These are phyloP conservation scores for Mesembryanthemum crystallinum DNA, from an alignment of 148 eudicot species.

Conservation along the genomic window DNA sequence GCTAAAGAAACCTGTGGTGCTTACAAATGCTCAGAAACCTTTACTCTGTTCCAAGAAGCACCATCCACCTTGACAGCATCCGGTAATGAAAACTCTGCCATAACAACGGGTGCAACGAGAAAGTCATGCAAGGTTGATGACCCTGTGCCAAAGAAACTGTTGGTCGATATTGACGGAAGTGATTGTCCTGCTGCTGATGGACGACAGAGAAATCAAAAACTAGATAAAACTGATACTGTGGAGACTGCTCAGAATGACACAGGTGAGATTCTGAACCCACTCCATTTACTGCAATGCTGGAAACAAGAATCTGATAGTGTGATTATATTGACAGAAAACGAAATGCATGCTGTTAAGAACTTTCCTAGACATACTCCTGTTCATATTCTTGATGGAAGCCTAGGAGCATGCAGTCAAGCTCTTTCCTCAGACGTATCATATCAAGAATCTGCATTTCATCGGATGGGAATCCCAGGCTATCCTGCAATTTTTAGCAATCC, in stretches of 20 bases:
- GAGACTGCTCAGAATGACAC: slow-evolving; percentile 38
- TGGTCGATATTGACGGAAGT: slow-evolving; percentile 30
- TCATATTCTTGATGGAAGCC: slow-evolving; percentile 77
- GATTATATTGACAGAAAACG: slow-evolving; percentile 34
- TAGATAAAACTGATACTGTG: slow-evolving; percentile 32
- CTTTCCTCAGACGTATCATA: slow-evolving; percentile 44
- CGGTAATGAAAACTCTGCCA: slow-evolving; percentile 33
- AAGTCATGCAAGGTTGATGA: slow-evolving; percentile 39
- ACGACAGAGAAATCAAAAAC: slow-evolving; percentile 28
- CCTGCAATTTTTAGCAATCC: slow-evolving; percentile 43
- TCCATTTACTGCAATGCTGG: slow-evolving; percentile 4
- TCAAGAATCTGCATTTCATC: slow-evolving; percentile 50
- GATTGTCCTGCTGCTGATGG: slow-evolving; percentile 40
- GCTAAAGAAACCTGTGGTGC: slow-evolving; percentile 28
- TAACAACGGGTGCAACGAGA: slow-evolving; percentile 28
- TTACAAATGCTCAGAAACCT: slow-evolving; percentile 41
- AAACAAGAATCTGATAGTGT: slow-evolving; percentile 22
- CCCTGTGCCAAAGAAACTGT: slow-evolving; percentile 38
- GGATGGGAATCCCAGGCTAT: slow-evolving; percentile 41
- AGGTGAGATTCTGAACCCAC: slow-evolving; percentile 30
- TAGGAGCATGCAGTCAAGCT: slow-evolving; percentile 39
- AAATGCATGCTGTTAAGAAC: slow-evolving; percentile 40
- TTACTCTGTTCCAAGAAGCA: slow-evolving; percentile 43
- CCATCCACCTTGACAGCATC: slow-evolving; percentile 36
- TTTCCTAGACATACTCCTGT: slow-evolving; percentile 80